phyloP scores from a whole-genome alignment of 2,329 filamentous ascomycete genomes.

The Aspergillus awamori region DNA sequence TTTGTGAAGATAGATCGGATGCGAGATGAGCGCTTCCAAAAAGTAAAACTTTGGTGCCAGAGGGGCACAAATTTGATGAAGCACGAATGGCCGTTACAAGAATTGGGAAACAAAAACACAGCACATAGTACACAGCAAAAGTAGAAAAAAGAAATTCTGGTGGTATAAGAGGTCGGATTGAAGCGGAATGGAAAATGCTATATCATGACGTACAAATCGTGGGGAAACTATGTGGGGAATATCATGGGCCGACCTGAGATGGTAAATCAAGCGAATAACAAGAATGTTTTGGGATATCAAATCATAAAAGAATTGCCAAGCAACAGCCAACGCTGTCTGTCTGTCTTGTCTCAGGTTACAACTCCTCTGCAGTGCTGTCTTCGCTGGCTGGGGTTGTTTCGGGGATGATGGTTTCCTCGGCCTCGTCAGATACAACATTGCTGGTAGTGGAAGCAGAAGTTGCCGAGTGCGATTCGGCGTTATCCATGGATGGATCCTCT shows the following conservation, averaged over 20 bases:
- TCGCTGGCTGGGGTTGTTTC: constrained; percentile 25
- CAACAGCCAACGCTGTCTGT: neutral
- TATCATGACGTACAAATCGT: constrained; percentile 32
- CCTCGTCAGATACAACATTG: constrained; percentile 39
- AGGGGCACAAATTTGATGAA: constrained; percentile 6
- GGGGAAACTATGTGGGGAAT: constrained; percentile 41
- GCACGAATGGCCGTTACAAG: constrained; percentile 1
- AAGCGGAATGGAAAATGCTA: constrained; percentile 15
- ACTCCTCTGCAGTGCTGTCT: neutral
- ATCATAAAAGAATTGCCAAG: constrained; percentile 11
- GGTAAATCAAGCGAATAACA: constrained; percentile 14
- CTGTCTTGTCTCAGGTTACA: neutral
- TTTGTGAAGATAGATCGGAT: neutral
- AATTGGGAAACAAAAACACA: neutral
- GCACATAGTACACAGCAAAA: constrained; percentile 13
- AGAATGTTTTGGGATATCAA: constrained; percentile 13
- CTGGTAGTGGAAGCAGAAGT: constrained; percentile 36
- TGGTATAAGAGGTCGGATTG: neutral
- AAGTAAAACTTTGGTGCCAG: neutral
- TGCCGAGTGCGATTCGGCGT: constrained; percentile 37
- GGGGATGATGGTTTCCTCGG: constrained; percentile 42
- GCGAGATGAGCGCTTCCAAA: neutral
- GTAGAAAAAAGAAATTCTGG: neutral
- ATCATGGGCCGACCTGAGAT: constrained; percentile 22
- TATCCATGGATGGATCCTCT: constrained; percentile 34